Evolutionary conservation across 2,329 filamentous ascomycete genomes (phyloP).

Genomic region (Lecanoromycetidae sp.): DNA sequence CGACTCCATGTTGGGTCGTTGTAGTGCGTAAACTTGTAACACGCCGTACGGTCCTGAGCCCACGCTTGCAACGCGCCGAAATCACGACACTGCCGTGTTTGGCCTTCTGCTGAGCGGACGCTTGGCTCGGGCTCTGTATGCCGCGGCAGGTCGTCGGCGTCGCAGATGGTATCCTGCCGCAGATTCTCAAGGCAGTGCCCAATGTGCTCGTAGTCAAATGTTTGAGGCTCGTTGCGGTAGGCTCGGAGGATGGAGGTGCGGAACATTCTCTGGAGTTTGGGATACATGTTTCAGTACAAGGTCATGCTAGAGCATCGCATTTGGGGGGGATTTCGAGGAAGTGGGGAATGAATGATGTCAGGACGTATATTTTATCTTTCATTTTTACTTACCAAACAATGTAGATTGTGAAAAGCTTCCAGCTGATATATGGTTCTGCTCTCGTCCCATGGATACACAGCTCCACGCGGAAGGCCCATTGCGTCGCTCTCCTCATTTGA

Average conservation of each 20-base stretch:
- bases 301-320: neutral
- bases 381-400: constrained; percentile 2
- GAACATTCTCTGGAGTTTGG: neutral
- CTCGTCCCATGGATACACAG: neutral
- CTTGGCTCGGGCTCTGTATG: constrained; percentile 16
- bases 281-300: neutral
- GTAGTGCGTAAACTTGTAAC: constrained; percentile 7
- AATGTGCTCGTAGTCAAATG: constrained; percentile 11
- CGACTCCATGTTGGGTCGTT: neutral
- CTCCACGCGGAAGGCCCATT: neutral
- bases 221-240: constrained; percentile 2
- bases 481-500: neutral
- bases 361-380: too few relatives aligned
- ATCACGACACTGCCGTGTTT: constrained; percentile 22
- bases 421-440: constrained; percentile 1
- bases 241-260: neutral
- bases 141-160: constrained; percentile 25
- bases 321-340: neutral
- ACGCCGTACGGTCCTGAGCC: constrained; percentile 18
- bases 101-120: constrained; percentile 18
- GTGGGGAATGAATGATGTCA: neutral
- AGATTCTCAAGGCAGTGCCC: constrained; percentile 24
- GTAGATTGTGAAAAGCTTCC: neutral
- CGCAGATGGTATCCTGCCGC: constrained; percentile 24
- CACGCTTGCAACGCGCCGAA: constrained; percentile 23